These are phyloP conservation scores for Neurospora sp. DNA, from an alignment of 495 filamentous ascomycete species.

Conservation along the genomic window DNA sequence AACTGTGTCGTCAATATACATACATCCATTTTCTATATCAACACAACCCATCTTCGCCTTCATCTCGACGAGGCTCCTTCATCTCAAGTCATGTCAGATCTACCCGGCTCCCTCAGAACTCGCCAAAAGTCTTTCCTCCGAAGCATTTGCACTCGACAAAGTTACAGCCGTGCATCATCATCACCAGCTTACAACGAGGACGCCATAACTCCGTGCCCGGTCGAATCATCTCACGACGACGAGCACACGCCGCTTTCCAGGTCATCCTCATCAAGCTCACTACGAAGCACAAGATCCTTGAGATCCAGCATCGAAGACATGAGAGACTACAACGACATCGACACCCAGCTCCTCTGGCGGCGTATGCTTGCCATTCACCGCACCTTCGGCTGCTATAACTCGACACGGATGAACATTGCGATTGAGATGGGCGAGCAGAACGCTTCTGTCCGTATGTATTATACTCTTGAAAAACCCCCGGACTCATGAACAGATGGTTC, in stretches of 20 bases:
- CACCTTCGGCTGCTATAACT: conserved; percentile 36
- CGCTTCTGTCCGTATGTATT: conserved; percentile 5
- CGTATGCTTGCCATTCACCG: conserved; percentile 36
- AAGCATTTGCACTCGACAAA: not conserved
- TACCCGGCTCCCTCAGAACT: not conserved
- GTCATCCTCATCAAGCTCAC: not conserved
- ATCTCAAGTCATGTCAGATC: not conserved
- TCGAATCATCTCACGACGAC: not conserved
- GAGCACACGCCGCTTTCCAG: not conserved
- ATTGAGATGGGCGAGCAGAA: conserved; percentile 24
- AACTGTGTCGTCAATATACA: not conserved
- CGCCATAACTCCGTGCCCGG: conserved; percentile 15
- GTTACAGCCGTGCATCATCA: conserved; percentile 1
- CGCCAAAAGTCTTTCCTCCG: not conserved
- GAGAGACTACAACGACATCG: conserved; percentile 9
- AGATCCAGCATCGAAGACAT: not conserved
- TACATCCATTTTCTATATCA: not conserved
- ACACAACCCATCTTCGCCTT: not conserved
- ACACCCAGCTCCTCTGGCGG: conserved; percentile 30
- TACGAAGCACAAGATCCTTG: not conserved
- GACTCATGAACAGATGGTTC: not conserved
- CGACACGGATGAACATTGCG: conserved; percentile 34
- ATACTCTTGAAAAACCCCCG: no score
- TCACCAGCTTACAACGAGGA: conserved; percentile 10
- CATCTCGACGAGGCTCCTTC: not conserved